A percentile compares a stretch with the other conserved stretches of the same genome.
These are phyloP conservation scores for Ampelomyces quisqualis DNA, from an alignment of 2,329 filamentous ascomycete genomes.

Conservation along the genomic window DNA sequence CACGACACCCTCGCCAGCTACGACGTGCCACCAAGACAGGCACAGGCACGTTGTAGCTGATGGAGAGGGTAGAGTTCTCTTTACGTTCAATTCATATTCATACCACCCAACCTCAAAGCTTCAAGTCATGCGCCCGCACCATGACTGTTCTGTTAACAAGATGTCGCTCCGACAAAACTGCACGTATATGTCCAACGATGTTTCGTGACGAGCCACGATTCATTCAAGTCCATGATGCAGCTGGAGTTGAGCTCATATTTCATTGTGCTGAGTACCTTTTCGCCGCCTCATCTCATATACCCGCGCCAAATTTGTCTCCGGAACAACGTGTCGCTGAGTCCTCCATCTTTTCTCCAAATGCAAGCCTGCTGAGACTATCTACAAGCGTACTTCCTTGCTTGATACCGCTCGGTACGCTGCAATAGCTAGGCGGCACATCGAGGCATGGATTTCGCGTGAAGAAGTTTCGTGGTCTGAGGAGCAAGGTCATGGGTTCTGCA, in stretches of 20 bases:
- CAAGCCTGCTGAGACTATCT: conserved; percentile 54
- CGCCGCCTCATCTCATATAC: conserved; percentile 6
- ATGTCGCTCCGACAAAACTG: too few relatives aligned
- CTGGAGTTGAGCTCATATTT: neutral
- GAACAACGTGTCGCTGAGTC: conserved; percentile 17
- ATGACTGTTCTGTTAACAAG: too few relatives aligned
- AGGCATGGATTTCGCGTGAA: conserved; percentile 76
- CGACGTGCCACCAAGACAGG: too few relatives aligned
- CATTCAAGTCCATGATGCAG: neutral
- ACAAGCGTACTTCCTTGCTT: conserved; percentile 50
- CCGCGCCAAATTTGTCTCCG: conserved; percentile 22
- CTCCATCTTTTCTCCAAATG: conserved; percentile 46
- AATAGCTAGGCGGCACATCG: conserved; percentile 77
- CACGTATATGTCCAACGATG: too few relatives aligned
- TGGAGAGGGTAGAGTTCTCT: too few relatives aligned
- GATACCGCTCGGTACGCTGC: conserved; percentile 70
- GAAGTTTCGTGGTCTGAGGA: conserved; percentile 79
- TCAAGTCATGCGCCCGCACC: too few relatives aligned
- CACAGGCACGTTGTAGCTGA: too few relatives aligned
- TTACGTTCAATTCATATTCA: too few relatives aligned
- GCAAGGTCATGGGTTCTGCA: conserved; percentile 72
- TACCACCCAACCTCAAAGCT: too few relatives aligned
- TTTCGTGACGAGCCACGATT: too few relatives aligned
- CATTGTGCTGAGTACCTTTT: neutral
- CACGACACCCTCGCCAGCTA: neutral